phyloP scores from a whole-genome alignment of 306 rosid genomes.

The Begonia loranthoides region DNA sequence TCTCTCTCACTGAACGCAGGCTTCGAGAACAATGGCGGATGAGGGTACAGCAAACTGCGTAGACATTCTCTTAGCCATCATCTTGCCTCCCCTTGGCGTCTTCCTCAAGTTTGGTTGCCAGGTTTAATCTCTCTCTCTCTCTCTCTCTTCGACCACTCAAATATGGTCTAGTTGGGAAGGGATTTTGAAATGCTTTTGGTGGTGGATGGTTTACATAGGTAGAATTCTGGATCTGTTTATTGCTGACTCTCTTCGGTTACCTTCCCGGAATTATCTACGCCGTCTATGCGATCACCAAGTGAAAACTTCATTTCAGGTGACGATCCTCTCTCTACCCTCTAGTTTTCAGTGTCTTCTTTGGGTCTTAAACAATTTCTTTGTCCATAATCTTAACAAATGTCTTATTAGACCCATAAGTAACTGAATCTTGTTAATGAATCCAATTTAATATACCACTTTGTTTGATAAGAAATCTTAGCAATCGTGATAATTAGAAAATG shows the following conservation, averaged over 20 bases:
- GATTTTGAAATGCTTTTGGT: too few species aligned
- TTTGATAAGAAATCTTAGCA: too few species aligned
- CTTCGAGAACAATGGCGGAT: too few species aligned
- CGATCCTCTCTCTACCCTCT: too few species aligned
- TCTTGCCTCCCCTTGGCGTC: constrained; percentile 86
- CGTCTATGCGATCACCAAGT: constrained; percentile 45
- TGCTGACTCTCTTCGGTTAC: constrained; percentile 44
- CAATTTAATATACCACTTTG: too few species aligned
- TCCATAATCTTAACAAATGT: too few species aligned
- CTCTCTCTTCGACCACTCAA: background rate
- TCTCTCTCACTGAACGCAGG: too few species aligned
- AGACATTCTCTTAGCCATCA: constrained; percentile 62
- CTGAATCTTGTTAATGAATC: too few species aligned
- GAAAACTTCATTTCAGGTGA: constrained; percentile 10
- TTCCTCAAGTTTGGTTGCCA: constrained; percentile 76
- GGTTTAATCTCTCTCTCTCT: constrained; percentile 11
- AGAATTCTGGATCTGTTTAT: constrained; percentile 66
- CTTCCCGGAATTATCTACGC: constrained; percentile 64
- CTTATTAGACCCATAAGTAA: too few species aligned
- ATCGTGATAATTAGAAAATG: too few species aligned
- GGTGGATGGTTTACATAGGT: constrained; percentile 15
- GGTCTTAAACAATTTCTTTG: too few species aligned
- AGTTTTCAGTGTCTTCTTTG: too few species aligned
- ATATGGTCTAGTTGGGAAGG: background rate
- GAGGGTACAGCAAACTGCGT: constrained; percentile 39